Evolutionary conservation across 1,139 yeast genomes (phyloP), one percentile per base, ranked within the genome.

Genomic region (Scheffersomyces parashehatae): DNA sequence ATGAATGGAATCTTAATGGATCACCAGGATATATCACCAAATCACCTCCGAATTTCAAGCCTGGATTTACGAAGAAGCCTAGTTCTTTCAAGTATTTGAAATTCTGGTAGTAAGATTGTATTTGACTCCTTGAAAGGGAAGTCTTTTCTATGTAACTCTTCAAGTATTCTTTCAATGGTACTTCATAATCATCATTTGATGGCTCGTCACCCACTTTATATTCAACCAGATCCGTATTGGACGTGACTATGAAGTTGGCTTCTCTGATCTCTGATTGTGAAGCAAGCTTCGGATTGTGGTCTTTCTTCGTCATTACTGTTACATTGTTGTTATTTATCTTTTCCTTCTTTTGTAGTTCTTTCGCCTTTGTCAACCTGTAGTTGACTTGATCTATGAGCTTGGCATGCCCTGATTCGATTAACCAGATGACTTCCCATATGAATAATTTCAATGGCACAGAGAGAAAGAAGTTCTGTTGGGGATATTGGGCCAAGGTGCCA

Each of bases 21-120:
- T 93, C 99, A 0, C 97, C 98, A 0, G 98, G 98, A 54, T 93
- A 93, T 2, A 93, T 90, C 41, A 93, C 79, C 56, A 82, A 89
- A 46, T 83, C 83, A 3, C 96, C 95, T 1, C 99, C 99, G 60
- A 91, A 93, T 47, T 96, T 75, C 35, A 90, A 70, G 0, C 98
- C 99, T 0, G 98, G 97, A 30, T 90, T 75, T 16, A 90, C 51
- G 53, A 60, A 86, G 58, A 75, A 84, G 0, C 78, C 81, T 14
- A 59, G 55, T 1, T 57, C 51, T 46, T 77, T 81, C 37, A 88
- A 62, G 41, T 70, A 60, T 35, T 65, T 64, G 40, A 40, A 53
- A 9, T 46, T 43, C 11, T 36, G 38, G 39, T 52, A 54, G 34
- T 48, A 40, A 11, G 44, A 38, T 4, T 35, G 16, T 11, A 45